Conservation (phyloP, 352 stramenopile species). For the Phytophthora pluvialis region DNA sequence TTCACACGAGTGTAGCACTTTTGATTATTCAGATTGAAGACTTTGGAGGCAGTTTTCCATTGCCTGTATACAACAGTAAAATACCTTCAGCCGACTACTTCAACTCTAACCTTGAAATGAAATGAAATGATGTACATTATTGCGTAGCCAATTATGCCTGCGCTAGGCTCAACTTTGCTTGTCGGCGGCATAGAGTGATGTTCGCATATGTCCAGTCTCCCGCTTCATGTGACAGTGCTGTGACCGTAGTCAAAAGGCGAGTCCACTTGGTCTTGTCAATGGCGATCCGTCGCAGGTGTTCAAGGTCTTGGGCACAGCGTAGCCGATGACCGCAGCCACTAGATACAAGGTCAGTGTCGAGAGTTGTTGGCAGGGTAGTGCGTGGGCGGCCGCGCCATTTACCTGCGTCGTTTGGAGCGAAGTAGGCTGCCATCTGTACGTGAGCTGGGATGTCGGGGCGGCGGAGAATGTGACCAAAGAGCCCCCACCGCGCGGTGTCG, state of each 20-base stretch:
- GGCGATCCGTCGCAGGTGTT: conserved; percentile 3
- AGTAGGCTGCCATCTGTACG: conserved; percentile 11
- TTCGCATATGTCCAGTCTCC: conserved; percentile 23
- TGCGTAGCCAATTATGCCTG: conserved; percentile 15
- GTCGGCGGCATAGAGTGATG: conserved; percentile 21
- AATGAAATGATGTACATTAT: conserved; percentile 12
- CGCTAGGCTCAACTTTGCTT: conserved; percentile 19
- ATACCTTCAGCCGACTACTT: too few species aligned
- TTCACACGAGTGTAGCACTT: too few species aligned
- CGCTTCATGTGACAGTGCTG: neutral
- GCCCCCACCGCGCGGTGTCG: neutral
- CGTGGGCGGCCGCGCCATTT: conserved; percentile 1
- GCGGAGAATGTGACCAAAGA: conserved; percentile 11
- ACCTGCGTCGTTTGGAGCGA: neutral
- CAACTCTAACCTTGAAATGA: neutral
- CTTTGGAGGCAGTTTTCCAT: too few species aligned
- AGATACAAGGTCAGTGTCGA: conserved; percentile 3
- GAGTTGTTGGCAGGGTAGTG: conserved; percentile 2
- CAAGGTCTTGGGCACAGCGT: neutral
- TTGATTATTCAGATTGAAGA: too few species aligned
- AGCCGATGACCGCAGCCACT: conserved; percentile 10
- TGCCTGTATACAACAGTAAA: too few species aligned
- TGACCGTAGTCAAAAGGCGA: neutral
- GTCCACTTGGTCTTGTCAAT: neutral
- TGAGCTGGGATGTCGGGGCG: conserved; percentile 4